A percentile compares a stretch with the other conserved stretches of the same genome.
Evolutionary conservation across 352 stramenopile genomes (phyloP).

Genomic region (Phytophthora macrochlamydospora): DNA sequence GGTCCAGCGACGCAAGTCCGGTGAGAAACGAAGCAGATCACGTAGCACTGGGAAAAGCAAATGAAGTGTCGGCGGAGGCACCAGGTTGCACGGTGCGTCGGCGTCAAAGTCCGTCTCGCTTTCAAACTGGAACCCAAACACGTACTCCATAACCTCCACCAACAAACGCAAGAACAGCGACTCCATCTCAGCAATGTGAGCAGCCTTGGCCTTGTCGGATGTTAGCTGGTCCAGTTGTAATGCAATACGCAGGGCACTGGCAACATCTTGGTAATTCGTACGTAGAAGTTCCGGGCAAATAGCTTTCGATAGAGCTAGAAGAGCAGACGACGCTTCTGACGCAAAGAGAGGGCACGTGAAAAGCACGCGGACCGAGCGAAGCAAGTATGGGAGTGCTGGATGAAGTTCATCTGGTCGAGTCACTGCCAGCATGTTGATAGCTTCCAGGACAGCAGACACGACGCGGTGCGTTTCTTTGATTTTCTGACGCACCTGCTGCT

Average conservation of each 20-base stretch:
- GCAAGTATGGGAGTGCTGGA: slow-evolving; percentile 67
- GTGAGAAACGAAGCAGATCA: slow-evolving; percentile 52
- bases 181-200: slow-evolving; percentile 43
- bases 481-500: slow-evolving; percentile 60
- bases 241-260: slow-evolving; percentile 60
- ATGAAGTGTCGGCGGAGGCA: slow-evolving; percentile 79
- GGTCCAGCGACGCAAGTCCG: slow-evolving; percentile 64
- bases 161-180: slow-evolving; percentile 67
- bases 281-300: slow-evolving; percentile 74
- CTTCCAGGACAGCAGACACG: slow-evolving; percentile 60
- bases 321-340: slow-evolving; percentile 33
- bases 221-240: slow-evolving; percentile 47
- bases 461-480: slow-evolving; percentile 50
- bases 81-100: slow-evolving; percentile 63
- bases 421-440: slow-evolving; percentile 61
- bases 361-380: slow-evolving; percentile 54
- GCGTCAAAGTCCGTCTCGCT: slow-evolving; percentile 78
- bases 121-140: slow-evolving; percentile 86
- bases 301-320: slow-evolving; percentile 58
- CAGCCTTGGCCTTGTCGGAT: slow-evolving; percentile 44
- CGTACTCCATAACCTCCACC: slow-evolving; percentile 69
- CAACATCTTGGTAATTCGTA: slow-evolving; percentile 68
- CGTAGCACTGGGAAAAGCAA: slow-evolving; percentile 80
- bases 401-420: slow-evolving; percentile 74
- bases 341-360: slow-evolving; percentile 70